Conservation (phyloP, 441 rosid species). For the Arabidopsis hybrid region DNA sequence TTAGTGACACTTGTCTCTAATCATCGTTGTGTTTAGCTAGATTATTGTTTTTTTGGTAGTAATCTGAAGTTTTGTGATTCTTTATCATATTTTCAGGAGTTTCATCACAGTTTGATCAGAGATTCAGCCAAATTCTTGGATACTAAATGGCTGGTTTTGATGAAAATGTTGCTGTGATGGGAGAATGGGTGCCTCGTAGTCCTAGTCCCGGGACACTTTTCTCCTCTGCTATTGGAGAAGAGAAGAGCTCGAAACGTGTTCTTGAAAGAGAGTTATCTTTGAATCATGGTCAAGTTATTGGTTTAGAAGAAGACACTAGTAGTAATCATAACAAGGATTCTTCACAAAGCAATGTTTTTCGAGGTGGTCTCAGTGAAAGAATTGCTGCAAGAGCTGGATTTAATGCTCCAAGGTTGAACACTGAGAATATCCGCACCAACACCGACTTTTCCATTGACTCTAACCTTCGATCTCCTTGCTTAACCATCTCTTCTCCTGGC, state of each 20-base stretch:
- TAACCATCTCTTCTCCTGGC: constrained; percentile 72
- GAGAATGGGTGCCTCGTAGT: constrained; percentile 83
- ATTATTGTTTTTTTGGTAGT: neutral
- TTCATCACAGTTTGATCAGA: constrained; percentile 25
- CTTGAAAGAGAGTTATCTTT: constrained; percentile 57
- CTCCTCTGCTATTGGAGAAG: constrained; percentile 55
- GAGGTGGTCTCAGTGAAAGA: constrained; percentile 73
- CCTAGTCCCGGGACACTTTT: constrained; percentile 70
- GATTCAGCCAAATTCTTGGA: constrained; percentile 37
- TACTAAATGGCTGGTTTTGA: constrained; percentile 72
- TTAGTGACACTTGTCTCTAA: constrained; percentile 22
- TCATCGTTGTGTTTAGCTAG: neutral
- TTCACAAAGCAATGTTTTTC: constrained; percentile 54
- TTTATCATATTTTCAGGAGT: constrained; percentile 24
- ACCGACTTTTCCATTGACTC: constrained; percentile 55
- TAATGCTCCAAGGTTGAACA: constrained; percentile 67
- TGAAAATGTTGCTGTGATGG: constrained; percentile 69
- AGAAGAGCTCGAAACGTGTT: constrained; percentile 54
- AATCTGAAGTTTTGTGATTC: constrained; percentile 21
- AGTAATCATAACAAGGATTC: constrained; percentile 45
- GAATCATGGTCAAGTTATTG: constrained; percentile 49
- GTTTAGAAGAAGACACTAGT: constrained; percentile 43
- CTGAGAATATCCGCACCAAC: constrained; percentile 60
- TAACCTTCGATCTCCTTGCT: constrained; percentile 59
- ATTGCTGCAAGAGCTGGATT: constrained; percentile 80